Percentiles rank a stretch among this genome's conserved stretches.
Evolutionary conservation across 1,139 yeast species (phyloP).

Genomic region (Trichomonascaceae sp.): DNA sequence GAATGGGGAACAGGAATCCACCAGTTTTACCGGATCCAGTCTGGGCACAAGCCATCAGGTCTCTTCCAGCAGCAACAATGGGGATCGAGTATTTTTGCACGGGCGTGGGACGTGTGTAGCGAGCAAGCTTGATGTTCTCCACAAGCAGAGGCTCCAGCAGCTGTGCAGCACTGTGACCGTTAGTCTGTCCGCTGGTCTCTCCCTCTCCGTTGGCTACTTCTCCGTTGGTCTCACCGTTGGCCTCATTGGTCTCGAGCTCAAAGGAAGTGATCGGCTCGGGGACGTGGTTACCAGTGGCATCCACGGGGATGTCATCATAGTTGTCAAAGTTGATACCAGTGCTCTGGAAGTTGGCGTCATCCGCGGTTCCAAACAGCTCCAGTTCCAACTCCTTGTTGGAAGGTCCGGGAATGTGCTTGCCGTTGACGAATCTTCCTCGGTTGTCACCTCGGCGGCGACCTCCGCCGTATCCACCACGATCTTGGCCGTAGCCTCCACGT

Average conservation of each 20-base stretch:
- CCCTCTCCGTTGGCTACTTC: background rate
- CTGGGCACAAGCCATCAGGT: conserved; percentile 99
- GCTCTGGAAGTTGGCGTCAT: conserved; percentile 72
- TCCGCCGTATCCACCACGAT: conserved; percentile 20
- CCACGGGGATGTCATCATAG: conserved; percentile 97
- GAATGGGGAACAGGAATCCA: conserved; percentile 96
- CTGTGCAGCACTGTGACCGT: conserved; percentile 50
- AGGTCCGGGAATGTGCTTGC: conserved; percentile 77
- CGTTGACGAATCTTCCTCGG: conserved; percentile 55
- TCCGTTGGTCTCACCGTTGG: too few relatives aligned
- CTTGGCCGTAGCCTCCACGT: conserved; percentile 21
- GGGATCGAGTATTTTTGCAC: conserved; percentile 98
- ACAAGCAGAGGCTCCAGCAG: conserved; percentile 82
- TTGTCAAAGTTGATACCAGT: conserved; percentile 98
- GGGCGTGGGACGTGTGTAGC: conserved; percentile 94
- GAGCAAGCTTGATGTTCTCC: conserved; percentile 74
- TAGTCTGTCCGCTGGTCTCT: background rate
- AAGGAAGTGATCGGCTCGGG: conserved; percentile 88
- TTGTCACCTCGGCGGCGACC: conserved; percentile 16
- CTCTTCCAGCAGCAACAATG: conserved; percentile 89
- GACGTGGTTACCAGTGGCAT: conserved; percentile 89
- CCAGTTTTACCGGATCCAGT: conserved; percentile 99
- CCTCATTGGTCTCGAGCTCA: conserved; percentile 25
- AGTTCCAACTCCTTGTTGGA: conserved; percentile 58
- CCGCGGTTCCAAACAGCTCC: conserved; percentile 78